Evolutionary conservation across 2,329 filamentous ascomycete genomes (phyloP), one percentile per base, ranked within the genome.

Genomic region (Graphium sp.): DNA sequence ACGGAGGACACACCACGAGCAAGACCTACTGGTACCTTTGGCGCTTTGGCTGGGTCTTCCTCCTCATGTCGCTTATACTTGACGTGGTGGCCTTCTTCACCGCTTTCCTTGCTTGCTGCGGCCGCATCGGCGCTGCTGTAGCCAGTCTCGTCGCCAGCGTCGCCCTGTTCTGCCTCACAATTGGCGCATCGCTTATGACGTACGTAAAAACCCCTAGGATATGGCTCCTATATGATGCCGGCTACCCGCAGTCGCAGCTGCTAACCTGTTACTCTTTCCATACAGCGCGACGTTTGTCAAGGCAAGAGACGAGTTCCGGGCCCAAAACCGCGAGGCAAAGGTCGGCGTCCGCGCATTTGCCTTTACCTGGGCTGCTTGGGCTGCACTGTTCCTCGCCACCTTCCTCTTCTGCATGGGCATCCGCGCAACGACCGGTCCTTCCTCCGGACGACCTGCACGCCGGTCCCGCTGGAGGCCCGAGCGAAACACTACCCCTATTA

Each of bases 1-100:
- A 72, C 39, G 68, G 56, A 34, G 53, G 55, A 34, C 37, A 52
- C 33, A 74, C 67, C 4, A 75, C 71, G 5, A 64, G 61, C 36
- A 48, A 37, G 14, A 53, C 56, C 37, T 92, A 74, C 60, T 95
- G 66, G 57, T 82, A 84, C 54, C 64, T 89, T 46, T 91, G 83
- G 57, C 72, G 87, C 22, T 93, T 94, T 58, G 78, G 82, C 50
- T 95, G 87, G 68, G 82, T 85, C 21, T 89, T 93, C 53, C 80
- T 80, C 57, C 59, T 95, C 32, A 75, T 95, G 39, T 71, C 74
- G 12, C 66, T 94, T 21, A 73, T 93, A 60, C 89, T 92, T 49
- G 68, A 69, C 36, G 62, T 68, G 26, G 32, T 71, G 16, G 69
- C 76, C 35, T 71, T 85, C 46, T 66, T 83, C 50, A 54, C 63